Evolutionary conservation across 345 rosid species (phyloP).

Genomic region (Aquilaria sinensis): DNA sequence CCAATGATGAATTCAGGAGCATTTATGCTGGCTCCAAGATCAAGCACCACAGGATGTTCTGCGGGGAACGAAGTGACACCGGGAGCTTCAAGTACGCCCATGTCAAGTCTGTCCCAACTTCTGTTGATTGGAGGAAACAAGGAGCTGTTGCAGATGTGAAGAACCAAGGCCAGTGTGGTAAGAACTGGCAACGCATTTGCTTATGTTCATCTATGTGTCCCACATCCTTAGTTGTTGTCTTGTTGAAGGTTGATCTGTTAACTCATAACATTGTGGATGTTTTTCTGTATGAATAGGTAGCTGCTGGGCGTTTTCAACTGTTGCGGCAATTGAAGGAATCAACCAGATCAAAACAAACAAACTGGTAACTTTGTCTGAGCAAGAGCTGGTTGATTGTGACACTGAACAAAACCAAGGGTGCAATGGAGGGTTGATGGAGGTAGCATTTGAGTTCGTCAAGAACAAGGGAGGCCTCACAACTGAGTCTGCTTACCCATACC

Average conservation of each 20-base stretch:
- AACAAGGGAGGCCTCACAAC: conserved; percentile 30
- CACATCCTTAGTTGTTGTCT: not conserved
- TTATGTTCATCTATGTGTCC: not conserved
- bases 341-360: conserved; percentile 47
- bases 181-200: conserved; percentile 3
- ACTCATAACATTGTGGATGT: not conserved
- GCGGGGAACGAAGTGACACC: conserved; percentile 25
- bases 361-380: conserved; percentile 53
- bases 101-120: conserved; percentile 22
- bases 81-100: conserved; percentile 61
- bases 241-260: not conserved
- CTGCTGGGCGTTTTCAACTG: conserved; percentile 70
- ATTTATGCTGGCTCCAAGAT: conserved; percentile 61
- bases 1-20: conserved; percentile 54
- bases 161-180: conserved; percentile 81
- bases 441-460: conserved; percentile 41
- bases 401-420: conserved; percentile 56
- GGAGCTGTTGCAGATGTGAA: conserved; percentile 69
- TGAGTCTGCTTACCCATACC: conserved; percentile 32
- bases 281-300: conserved; percentile 32
- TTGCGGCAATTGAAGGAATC: conserved; percentile 63
- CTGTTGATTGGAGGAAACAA: conserved; percentile 72
- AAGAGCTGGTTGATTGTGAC: conserved; percentile 62
- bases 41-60: conserved; percentile 58
- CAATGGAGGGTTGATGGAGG: conserved; percentile 64